phyloP scores from a whole-genome alignment of 108 stramenopile species.

The Nitzschia palea region DNA sequence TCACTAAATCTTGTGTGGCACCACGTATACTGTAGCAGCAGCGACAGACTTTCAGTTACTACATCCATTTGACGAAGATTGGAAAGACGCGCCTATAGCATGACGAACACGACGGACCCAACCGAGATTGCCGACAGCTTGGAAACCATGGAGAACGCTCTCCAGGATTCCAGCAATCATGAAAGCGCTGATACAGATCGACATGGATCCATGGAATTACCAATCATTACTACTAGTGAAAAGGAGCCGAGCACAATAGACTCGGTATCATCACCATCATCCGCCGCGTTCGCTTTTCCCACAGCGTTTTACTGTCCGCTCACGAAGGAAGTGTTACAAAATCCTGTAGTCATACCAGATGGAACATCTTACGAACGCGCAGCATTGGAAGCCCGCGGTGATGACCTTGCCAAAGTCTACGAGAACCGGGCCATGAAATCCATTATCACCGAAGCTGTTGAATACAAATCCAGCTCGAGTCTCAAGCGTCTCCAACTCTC shows the following conservation, averaged over 20 bases:
- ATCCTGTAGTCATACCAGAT: constrained; percentile 50
- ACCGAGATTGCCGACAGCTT: too few species aligned
- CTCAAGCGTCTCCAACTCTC: not conserved
- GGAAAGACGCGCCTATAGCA: too few species aligned
- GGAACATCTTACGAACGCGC: constrained; percentile 51
- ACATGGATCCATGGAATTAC: not conserved
- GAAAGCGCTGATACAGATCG: not conserved
- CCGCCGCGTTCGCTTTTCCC: not conserved
- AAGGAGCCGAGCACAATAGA: not conserved
- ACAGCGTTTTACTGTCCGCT: constrained; percentile 35
- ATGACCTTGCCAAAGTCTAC: not conserved
- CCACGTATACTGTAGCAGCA: too few species aligned
- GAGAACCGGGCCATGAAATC: constrained; percentile 4
- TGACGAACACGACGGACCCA: too few species aligned
- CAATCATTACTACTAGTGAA: not conserved
- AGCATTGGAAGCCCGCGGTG: not conserved
- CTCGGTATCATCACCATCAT: not conserved
- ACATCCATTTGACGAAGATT: not conserved
- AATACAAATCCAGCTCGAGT: not conserved
- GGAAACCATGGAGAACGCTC: too few species aligned
- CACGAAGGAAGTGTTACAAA: constrained; percentile 36
- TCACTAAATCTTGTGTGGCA: too few species aligned
- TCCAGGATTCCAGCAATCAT: not conserved
- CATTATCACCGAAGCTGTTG: constrained; percentile 1
- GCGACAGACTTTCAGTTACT: too few species aligned